A percentile compares a stretch with the other conserved stretches of the same genome.
phyloP scores from a whole-genome alignment of 2,329 filamentous ascomycete species.

The Biscogniauxia mediterranea region DNA sequence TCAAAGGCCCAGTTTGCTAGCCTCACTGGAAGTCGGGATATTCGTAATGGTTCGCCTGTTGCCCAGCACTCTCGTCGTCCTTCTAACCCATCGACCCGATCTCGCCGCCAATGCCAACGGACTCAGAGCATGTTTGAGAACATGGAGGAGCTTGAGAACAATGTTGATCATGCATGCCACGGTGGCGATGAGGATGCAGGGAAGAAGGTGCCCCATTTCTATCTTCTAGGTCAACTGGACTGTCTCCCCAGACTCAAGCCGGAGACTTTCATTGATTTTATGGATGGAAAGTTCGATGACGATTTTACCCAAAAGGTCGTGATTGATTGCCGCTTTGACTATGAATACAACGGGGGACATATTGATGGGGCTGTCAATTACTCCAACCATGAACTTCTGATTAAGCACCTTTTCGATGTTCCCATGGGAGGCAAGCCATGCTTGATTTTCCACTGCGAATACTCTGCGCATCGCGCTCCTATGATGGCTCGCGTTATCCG shows the following conservation, averaged over 20 bases:
- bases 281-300: conserved; percentile 79
- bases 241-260: conserved; percentile 84
- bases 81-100: conserved; percentile 69
- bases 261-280: conserved; percentile 77
- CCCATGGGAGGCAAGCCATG: conserved; percentile 70
- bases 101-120: conserved; percentile 84
- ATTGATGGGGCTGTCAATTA: conserved; percentile 93
- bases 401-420: conserved; percentile 72
- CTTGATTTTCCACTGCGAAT: conserved; percentile 95
- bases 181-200: conserved; percentile 70
- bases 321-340: conserved; percentile 97
- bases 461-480: conserved; percentile 92
- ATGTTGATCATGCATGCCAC: conserved; percentile 54
- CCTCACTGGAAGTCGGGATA: conserved; percentile 49
- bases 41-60: conserved; percentile 74
- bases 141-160: conserved; percentile 73
- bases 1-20: conserved; percentile 64
- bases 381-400: conserved; percentile 90
- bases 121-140: conserved; percentile 98
- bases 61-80: conserved; percentile 68
- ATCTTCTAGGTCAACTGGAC: conserved; percentile 76
- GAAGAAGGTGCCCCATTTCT: conserved; percentile 84
- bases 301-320: conserved; percentile 79
- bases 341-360: conserved; percentile 95
- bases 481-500: conserved; percentile 95